Evolutionary conservation across 371 early-diverging fungal genomes (phyloP).

Genomic region (Blakeslea trispora): DNA sequence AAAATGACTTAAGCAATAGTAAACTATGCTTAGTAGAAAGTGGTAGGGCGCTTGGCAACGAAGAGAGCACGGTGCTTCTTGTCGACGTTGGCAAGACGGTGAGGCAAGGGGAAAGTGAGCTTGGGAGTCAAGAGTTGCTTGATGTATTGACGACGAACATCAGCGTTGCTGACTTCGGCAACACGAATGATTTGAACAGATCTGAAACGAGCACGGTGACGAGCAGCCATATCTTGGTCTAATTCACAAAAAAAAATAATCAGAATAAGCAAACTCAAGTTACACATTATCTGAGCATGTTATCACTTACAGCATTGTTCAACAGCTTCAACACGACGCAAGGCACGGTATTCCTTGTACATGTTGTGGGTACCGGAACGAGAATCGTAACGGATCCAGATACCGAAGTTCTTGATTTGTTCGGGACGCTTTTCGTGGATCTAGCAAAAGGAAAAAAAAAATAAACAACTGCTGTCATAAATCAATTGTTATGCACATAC

Average conservation of each 20-base stretch:
- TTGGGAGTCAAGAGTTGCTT: conserved; percentile 82
- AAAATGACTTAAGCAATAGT: conserved; percentile 1
- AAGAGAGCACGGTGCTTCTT: conserved; percentile 69
- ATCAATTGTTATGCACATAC: conserved; percentile 31
- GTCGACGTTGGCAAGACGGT: conserved; percentile 79
- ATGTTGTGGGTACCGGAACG: conserved; percentile 98
- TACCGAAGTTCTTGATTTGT: conserved; percentile 96
- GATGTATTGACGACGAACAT: conserved; percentile 95
- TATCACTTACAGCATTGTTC: conserved; percentile 68
- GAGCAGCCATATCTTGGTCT: conserved; percentile 96
- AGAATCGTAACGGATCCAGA: conserved; percentile 98
- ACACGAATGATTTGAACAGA: conserved; percentile 95
- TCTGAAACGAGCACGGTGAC: conserved; percentile 95
- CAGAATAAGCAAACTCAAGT: neutral
- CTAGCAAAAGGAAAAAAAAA: conserved; percentile 40
- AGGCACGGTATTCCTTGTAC: conserved; percentile 99
- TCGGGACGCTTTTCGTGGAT: conserved; percentile 90
- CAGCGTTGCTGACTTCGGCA: conserved; percentile 78
- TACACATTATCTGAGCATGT: neutral
- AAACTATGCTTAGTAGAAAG: conserved; percentile 60
- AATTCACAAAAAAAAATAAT: neutral
- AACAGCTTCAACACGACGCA: conserved; percentile 90
- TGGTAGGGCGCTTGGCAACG: conserved; percentile 86
- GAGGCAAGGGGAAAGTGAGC: conserved; percentile 95
- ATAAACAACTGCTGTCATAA: neutral